Percentiles rank a stretch among this genome's conserved stretches.
phyloP scores from a whole-genome alignment of 257 asterid species.

The Nicotiana undulata region DNA sequence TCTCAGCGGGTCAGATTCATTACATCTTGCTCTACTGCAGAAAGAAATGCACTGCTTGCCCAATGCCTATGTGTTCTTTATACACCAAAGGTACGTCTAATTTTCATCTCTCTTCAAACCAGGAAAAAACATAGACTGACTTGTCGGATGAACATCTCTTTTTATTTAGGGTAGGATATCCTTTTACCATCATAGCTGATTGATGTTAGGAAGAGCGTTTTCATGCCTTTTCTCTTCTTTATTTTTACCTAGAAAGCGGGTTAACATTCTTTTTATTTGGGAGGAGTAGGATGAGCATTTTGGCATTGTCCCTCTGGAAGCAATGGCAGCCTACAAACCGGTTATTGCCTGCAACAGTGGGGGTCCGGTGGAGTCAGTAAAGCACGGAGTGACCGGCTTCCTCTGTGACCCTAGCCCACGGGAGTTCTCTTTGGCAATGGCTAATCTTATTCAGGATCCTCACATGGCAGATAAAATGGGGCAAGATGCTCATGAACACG shows the following conservation, averaged over 20 bases:
- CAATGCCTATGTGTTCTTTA: slow-evolving; percentile 76
- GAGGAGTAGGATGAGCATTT: slow-evolving; percentile 76
- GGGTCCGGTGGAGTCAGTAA: slow-evolving; percentile 84
- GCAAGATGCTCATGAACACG: slow-evolving; percentile 55
- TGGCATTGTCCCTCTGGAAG: slow-evolving; percentile 95
- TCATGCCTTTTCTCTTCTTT: neutral
- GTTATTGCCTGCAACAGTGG: slow-evolving; percentile 94
- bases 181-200: neutral
- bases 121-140: neutral
- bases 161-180: no score
- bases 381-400: slow-evolving; percentile 65
- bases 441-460: slow-evolving; percentile 54
- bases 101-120: neutral
- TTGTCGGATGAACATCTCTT: no score
- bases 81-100: slow-evolving; percentile 62
- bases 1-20: slow-evolving; percentile 52
- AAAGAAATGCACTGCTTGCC: slow-evolving; percentile 66
- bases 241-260: neutral
- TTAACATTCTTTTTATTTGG: neutral
- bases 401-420: slow-evolving; percentile 68
- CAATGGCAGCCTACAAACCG: slow-evolving; percentile 94
- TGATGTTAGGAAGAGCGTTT: neutral
- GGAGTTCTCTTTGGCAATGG: slow-evolving; percentile 80
- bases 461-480: slow-evolving; percentile 66
- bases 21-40: slow-evolving; percentile 83